Base-by-base conservation (phyloP, 2,329 filamentous ascomycete species). In the Fusarium graminum region DNA sequence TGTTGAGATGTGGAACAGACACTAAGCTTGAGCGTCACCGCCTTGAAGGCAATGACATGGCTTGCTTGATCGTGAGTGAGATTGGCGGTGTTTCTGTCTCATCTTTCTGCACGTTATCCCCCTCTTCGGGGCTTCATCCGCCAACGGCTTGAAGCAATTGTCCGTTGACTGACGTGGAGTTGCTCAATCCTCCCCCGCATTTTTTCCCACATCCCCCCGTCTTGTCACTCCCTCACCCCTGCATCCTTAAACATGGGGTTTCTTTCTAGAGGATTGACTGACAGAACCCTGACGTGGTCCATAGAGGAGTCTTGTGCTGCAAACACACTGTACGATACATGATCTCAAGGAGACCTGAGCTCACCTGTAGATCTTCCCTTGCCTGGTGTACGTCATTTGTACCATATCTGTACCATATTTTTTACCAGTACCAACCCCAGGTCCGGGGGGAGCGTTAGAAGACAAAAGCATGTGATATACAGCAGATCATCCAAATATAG, bases 221-320 rank as follows among this genome's bases (percentile, higher is more conserved):
- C 42, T 36, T 47, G 41, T 34, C 36, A 26, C 43, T 29, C 56
- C 63, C 32, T 32, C 32, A 36, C 32, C 63, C 64, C 59, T 68
- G 65, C 64, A 51, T 61, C 51, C 40, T 30, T 41, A 53, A 63
- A 61, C 64, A 68, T 65, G 65, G 64, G 46, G 46, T 52, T 45
- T 39, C 32, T 40, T 63, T 39, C 28, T 62, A 56, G 49, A 61
- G 47, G 28, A 41, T 40, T 54, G 58, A 63, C 63, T 64, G 45
- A 67, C 46, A 51, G 39, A 54, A 52, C 64, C 51, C 42, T 45
- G 58, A 60, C 42, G 58, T 58, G 38, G 40, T 42, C 34, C 28
- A 41, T 25, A n/a, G 34, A 16, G 25, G 40, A 51, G 51, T 49
- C 26, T 29, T 45, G 40, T 46, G 51, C 59, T 44, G 29, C 28